These are phyloP conservation scores for Pseudoneurospora amorphoporcata DNA, from an alignment of 495 filamentous ascomycete species.

Conservation along the genomic window DNA sequence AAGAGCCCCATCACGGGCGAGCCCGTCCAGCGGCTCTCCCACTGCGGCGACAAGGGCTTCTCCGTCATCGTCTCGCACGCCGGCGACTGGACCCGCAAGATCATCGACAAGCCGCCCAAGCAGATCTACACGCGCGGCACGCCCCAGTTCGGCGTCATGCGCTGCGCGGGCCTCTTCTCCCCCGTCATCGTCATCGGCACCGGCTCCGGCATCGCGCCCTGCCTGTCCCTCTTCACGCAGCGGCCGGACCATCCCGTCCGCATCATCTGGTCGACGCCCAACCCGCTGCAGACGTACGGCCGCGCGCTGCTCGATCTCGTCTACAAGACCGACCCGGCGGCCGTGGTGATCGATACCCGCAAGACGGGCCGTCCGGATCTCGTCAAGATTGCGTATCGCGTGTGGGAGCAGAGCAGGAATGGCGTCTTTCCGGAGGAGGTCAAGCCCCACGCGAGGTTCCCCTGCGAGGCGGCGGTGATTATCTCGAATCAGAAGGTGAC, in stretches of 20 bases:
- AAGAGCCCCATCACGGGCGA: conserved; percentile 15
- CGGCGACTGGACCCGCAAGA: conserved; percentile 69
- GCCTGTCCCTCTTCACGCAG: conserved; percentile 39
- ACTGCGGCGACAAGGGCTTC: conserved; percentile 46
- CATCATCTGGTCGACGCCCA: conserved; percentile 41
- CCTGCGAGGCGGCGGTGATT: conserved; percentile 60
- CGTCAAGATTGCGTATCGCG: conserved; percentile 45
- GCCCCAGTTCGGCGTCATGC: conserved; percentile 58
- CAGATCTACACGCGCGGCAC: conserved; percentile 46
- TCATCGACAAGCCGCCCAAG: conserved; percentile 50
- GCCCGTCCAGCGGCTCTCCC: conserved; percentile 45
- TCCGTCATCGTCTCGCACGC: conserved; percentile 67
- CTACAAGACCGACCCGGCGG: conserved; percentile 33
- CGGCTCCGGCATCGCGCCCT: conserved; percentile 72
- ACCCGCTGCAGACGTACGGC: conserved; percentile 36
- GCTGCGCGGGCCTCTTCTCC: conserved; percentile 58
- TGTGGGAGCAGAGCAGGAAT: conserved; percentile 42
- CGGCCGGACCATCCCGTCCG: conserved; percentile 29
- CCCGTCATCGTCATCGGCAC: conserved; percentile 68
- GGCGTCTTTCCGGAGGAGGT: conserved; percentile 53
- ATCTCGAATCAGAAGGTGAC: conserved; percentile 69
- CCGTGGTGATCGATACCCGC: conserved; percentile 41
- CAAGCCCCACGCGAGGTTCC: conserved; percentile 42
- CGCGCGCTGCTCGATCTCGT: conserved; percentile 32
- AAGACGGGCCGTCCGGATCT: conserved; percentile 37